phyloP scores from a whole-genome alignment of 805 yeast genomes.

The Wickerhamomyces kurtzmanii region DNA sequence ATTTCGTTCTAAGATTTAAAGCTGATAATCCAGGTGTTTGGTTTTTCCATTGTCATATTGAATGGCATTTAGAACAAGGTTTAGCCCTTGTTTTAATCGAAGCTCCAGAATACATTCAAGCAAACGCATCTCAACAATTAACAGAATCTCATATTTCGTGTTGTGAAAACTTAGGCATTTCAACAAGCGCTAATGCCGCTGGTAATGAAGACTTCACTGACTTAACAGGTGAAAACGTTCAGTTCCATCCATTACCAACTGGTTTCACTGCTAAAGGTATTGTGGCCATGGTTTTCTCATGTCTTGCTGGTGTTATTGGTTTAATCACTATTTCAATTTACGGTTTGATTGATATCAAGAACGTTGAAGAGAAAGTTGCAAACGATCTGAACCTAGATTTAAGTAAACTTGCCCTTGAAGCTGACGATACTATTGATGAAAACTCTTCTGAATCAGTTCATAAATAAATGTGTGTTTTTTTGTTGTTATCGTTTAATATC shows the following conservation, averaged over 20 bases:
- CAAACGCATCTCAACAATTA: constrained; percentile 39
- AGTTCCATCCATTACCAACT: constrained; percentile 54
- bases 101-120: constrained; percentile 67
- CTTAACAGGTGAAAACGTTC: constrained; percentile 68
- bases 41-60: constrained; percentile 98
- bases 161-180: constrained; percentile 49
- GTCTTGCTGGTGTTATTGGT: constrained; percentile 80
- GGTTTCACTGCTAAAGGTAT: constrained; percentile 95
- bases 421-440: too few relatives aligned
- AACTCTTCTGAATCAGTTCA: too few relatives aligned
- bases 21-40: constrained; percentile 97
- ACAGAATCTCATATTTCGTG: constrained; percentile 49
- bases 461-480: too few relatives aligned
- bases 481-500: too few relatives aligned
- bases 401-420: too few relatives aligned
- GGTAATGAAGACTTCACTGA: constrained; percentile 62
- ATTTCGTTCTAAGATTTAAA: constrained; percentile 75
- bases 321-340: constrained; percentile 66
- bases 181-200: constrained; percentile 79
- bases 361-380: constrained; percentile 54
- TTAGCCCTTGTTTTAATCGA: constrained; percentile 73
- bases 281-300: constrained; percentile 87
- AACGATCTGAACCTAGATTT: too few relatives aligned
- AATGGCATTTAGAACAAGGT: constrained; percentile 97
- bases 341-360: constrained; percentile 77